phyloP scores from a whole-genome alignment of 2,329 filamentous ascomycete species.

The Niveomyces coronatus region DNA sequence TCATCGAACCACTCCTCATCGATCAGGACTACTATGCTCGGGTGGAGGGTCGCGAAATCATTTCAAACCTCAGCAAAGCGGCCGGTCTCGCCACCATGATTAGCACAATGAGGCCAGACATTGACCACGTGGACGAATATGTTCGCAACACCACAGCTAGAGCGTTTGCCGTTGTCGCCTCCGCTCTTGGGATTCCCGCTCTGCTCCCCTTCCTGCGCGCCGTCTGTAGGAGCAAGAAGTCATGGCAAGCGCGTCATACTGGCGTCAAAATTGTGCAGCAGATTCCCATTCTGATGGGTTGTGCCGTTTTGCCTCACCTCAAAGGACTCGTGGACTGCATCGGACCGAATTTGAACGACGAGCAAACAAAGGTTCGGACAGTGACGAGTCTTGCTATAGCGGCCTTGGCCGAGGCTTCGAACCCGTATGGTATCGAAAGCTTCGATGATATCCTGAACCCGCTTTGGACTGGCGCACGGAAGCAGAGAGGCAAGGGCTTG shows the following conservation, averaged over 20 bases:
- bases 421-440: constrained; percentile 97
- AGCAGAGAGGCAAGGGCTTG: constrained; percentile 91
- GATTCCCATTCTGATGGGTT: constrained; percentile 97
- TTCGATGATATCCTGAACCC: constrained; percentile 97
- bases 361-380: constrained; percentile 95
- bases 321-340: constrained; percentile 97
- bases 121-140: constrained; percentile 97
- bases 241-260: constrained; percentile 95
- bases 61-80: constrained; percentile 93
- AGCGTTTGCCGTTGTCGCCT: constrained; percentile 94
- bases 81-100: constrained; percentile 98
- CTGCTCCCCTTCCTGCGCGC: constrained; percentile 90
- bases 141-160: constrained; percentile 95
- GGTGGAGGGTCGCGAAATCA: constrained; percentile 96
- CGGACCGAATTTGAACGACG: constrained; percentile 88
- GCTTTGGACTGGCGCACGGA: constrained; percentile 90
- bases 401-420: constrained; percentile 88
- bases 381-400: constrained; percentile 93
- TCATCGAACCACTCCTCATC: constrained; percentile 97
- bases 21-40: constrained; percentile 99
- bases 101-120: constrained; percentile 96
- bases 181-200: constrained; percentile 88
- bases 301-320: constrained; percentile 86
- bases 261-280: constrained; percentile 99
- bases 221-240: constrained; percentile 96